Percentiles rank a stretch among this genome's conserved stretches.
These are phyloP conservation scores for Zancudomyces culisetae DNA, from an alignment of 371 early-diverging fungal species.

Conservation along the genomic window DNA sequence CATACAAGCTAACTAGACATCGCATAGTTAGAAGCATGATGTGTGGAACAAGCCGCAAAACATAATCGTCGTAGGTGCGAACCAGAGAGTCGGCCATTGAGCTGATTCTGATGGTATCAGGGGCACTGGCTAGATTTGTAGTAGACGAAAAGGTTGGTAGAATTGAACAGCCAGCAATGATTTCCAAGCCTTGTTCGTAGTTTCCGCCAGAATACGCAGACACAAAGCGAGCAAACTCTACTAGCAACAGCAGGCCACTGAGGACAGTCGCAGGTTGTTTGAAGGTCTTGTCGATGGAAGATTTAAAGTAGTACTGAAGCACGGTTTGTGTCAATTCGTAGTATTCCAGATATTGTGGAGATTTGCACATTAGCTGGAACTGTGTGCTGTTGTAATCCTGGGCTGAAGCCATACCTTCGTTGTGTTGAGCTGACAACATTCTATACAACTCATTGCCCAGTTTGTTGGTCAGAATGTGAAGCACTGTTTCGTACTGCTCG, in stretches of 20 bases:
- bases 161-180: constrained; percentile 29
- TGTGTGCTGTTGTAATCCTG: background rate
- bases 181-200: constrained; percentile 29
- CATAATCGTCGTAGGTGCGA: constrained; percentile 38
- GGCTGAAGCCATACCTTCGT: background rate
- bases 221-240: constrained; percentile 35
- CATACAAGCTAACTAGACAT: constrained; percentile 35
- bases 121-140: constrained; percentile 2
- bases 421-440: background rate
- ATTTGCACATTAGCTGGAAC: no score
- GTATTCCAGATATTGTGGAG: no score
- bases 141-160: constrained; percentile 32
- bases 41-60: constrained; percentile 56
- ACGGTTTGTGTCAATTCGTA: constrained; percentile 5
- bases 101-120: constrained; percentile 31
- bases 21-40: constrained; percentile 52
- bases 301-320: constrained; percentile 27
- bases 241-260: constrained; percentile 31
- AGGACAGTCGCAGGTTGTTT: constrained; percentile 25
- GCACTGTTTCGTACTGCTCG: constrained; percentile 49
- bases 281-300: constrained; percentile 23
- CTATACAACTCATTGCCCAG: constrained; percentile 38
- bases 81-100: constrained; percentile 43
- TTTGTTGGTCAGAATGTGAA: constrained; percentile 50
- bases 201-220: constrained; percentile 26